These are phyloP conservation scores for Puccinia novopanici DNA, from an alignment of 1,284 basidiomycete genomes.

Conservation along the genomic window DNA sequence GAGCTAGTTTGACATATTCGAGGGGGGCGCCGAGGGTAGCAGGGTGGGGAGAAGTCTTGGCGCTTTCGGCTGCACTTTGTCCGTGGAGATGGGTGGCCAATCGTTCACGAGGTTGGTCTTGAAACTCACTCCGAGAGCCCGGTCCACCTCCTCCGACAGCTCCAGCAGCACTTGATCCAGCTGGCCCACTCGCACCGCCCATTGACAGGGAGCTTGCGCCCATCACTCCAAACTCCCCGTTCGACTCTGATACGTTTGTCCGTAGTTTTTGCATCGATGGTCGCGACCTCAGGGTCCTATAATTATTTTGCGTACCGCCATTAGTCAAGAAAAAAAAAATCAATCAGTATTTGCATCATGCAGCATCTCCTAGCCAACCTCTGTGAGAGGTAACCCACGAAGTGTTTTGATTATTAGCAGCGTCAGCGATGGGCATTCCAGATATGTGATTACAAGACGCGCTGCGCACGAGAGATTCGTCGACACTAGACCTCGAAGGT, in stretches of 20 bases:
- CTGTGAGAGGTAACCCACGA: background rate
- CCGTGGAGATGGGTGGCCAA: conserved; percentile 46
- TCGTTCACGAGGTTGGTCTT: conserved; percentile 47
- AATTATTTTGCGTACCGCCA: background rate
- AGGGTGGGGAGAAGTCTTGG: conserved; percentile 45
- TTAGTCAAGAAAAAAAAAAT: background rate
- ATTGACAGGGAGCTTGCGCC: background rate
- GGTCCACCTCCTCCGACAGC: background rate
- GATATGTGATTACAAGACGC: conserved; percentile 9
- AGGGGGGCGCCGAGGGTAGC: conserved; percentile 58
- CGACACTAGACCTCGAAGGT: background rate
- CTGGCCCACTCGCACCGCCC: background rate
- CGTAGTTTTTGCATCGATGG: conserved; percentile 31
- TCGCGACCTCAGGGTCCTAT: background rate
- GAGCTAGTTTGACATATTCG: conserved; percentile 83
- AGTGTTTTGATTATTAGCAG: background rate
- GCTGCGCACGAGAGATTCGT: conserved; percentile 11
- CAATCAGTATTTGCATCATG: background rate
- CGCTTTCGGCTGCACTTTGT: conserved; percentile 21
- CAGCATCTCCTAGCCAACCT: background rate
- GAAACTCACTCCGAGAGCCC: conserved; percentile 2
- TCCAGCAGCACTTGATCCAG: background rate
- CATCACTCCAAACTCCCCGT: background rate
- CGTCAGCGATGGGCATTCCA: background rate
- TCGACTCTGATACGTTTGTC: conserved; percentile 7